These are phyloP conservation scores for Antarctomyces pellizariae DNA, from an alignment of 495 filamentous ascomycete genomes.

Conservation along the genomic window DNA sequence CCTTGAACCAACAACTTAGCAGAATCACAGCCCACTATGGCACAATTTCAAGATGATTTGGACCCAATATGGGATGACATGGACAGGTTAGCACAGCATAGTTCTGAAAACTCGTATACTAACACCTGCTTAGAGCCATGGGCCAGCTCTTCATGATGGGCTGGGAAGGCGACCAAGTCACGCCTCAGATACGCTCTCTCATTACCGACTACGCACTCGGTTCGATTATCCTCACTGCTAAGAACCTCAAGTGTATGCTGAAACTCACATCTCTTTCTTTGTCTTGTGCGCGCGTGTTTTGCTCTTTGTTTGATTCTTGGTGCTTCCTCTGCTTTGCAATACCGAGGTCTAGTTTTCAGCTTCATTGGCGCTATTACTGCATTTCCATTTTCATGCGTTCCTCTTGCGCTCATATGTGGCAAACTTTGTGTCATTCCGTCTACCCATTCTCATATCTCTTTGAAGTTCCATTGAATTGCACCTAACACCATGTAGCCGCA, in stretches of 20 bases:
- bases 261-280: too few species aligned
- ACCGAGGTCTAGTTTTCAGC: too few species aligned
- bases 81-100: conserved; percentile 25
- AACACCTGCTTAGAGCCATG: conserved; percentile 27
- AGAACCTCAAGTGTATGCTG: conserved; percentile 74
- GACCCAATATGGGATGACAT: conserved; percentile 51
- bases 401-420: too few species aligned
- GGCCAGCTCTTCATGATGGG: conserved; percentile 92
- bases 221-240: conserved; percentile 64
- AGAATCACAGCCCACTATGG: too few species aligned
- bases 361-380: too few species aligned
- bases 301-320: not conserved
- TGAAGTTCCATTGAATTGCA: not conserved
- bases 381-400: too few species aligned
- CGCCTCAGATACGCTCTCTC: conserved; percentile 58
- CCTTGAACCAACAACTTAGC: too few species aligned
- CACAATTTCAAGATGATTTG: conserved; percentile 24
- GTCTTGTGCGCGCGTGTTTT: too few species aligned
- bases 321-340: too few species aligned
- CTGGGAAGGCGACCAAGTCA: conserved; percentile 77
- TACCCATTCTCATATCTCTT: not conserved
- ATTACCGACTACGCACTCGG: conserved; percentile 72
- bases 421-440: too few species aligned
- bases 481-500: conserved; percentile 29
- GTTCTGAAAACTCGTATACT: not conserved